These are phyloP conservation scores for Trapa incisa DNA, from an alignment of 345 rosid genomes.

Conservation along the genomic window DNA sequence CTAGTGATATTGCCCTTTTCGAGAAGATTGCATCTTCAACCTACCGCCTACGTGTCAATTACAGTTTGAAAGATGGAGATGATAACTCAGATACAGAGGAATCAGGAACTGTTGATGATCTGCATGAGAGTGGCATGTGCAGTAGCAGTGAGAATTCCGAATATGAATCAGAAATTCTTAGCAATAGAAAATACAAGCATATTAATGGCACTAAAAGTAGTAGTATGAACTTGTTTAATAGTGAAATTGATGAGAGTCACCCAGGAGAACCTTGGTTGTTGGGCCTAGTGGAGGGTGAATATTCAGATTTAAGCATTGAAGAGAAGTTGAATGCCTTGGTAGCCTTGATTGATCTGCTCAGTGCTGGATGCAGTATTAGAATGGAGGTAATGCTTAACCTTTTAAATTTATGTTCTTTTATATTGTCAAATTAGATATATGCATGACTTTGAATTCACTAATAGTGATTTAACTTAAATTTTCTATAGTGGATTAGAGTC, in stretches of 20 bases:
- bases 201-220: constrained; percentile 23
- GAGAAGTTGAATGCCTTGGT: constrained; percentile 79
- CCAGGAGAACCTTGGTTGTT: constrained; percentile 88
- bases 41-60: constrained; percentile 62
- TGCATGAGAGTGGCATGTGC: constrained; percentile 28
- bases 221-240: constrained; percentile 24
- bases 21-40: constrained; percentile 76
- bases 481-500: background rate
- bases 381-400: constrained; percentile 41
- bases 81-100: constrained; percentile 59
- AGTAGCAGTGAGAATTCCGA: constrained; percentile 52
- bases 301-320: constrained; percentile 70
- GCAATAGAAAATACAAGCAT: constrained; percentile 23
- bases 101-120: constrained; percentile 82
- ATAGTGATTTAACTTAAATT: background rate
- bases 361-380: constrained; percentile 67
- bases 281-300: constrained; percentile 93
- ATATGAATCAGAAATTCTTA: constrained; percentile 30
- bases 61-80: constrained; percentile 36
- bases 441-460: background rate
- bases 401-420: background rate
- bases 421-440: too few species aligned
- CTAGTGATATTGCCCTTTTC: constrained; percentile 87
- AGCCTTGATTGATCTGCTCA: constrained; percentile 68
- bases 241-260: constrained; percentile 93